Evolutionary conservation across 2,329 filamentous ascomycete genomes (phyloP).

Genomic region (Clarireedia homoeocarpa): DNA sequence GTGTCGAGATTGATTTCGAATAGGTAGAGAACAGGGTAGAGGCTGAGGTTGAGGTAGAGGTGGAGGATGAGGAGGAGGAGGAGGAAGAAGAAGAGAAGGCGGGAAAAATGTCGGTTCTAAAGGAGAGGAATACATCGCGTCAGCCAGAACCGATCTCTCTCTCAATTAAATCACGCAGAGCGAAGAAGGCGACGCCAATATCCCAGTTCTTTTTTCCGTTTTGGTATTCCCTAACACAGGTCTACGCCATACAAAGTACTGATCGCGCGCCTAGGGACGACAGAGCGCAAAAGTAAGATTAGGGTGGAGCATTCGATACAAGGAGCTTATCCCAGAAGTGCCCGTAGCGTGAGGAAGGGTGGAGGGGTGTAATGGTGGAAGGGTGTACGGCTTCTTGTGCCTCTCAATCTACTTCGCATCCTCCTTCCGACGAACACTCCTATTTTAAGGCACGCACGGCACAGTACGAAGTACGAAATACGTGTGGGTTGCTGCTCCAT

Average conservation of each 20-base stretch:
- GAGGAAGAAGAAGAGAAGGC: neutral
- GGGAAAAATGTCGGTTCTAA: neutral
- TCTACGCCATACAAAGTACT: neutral
- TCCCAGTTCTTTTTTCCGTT: neutral
- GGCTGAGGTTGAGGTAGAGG: neutral
- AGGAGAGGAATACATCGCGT: neutral
- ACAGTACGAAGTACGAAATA: no score
- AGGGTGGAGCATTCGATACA: neutral
- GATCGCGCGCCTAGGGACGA: neutral
- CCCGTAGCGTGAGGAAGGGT: neutral
- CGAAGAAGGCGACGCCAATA: neutral
- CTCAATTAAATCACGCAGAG: neutral
- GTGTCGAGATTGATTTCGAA: neutral
- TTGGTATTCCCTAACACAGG: neutral
- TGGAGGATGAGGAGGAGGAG: neutral
- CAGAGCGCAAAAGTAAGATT: neutral
- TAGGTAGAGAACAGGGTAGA: neutral
- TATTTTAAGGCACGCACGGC: no score
- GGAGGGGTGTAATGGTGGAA: no score
- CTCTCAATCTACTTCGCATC: no score
- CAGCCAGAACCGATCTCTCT: neutral
- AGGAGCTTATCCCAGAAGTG: neutral
- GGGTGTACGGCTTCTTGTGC: no score
- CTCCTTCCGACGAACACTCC: no score
- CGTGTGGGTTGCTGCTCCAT: no score